Evolutionary conservation across 1,284 basidiomycete species (phyloP).

Genomic region (Boletus semigastroideus): DNA sequence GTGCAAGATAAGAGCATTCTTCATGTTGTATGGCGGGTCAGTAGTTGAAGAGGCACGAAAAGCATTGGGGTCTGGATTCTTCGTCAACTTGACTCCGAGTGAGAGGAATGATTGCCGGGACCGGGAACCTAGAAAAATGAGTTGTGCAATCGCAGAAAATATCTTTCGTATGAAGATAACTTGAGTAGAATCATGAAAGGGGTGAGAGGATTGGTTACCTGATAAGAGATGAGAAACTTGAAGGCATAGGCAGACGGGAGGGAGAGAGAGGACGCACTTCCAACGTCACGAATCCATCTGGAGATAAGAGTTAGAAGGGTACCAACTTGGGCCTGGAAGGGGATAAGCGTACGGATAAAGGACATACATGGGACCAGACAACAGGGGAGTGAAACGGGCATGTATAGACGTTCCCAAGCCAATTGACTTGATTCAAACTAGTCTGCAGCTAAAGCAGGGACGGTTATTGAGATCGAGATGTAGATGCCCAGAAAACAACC

Average conservation of each 20-base stretch:
- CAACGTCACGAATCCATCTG: constrained; percentile 74
- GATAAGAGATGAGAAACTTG: constrained; percentile 69
- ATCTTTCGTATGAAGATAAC: constrained; percentile 6
- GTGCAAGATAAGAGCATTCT: constrained; percentile 60
- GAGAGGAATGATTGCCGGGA: constrained; percentile 32
- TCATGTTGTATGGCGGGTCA: constrained; percentile 70
- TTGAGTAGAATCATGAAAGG: constrained; percentile 33
- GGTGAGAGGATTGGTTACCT: constrained; percentile 49
- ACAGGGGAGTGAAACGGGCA: constrained; percentile 60
- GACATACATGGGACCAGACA: constrained; percentile 55
- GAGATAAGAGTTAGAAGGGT: constrained; percentile 53
- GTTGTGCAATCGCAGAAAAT: constrained; percentile 55
- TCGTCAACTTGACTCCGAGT: constrained; percentile 69
- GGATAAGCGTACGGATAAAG: not conserved
- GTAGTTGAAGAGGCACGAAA: constrained; percentile 59
- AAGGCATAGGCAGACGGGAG: constrained; percentile 53
- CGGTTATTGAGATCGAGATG: not conserved
- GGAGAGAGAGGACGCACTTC: constrained; percentile 54
- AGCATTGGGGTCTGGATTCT: constrained; percentile 73
- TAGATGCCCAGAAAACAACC: constrained; percentile 37
- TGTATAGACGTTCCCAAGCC: constrained; percentile 72
- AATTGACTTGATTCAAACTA: constrained; percentile 72
- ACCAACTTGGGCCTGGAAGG: constrained; percentile 50
- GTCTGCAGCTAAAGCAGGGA: constrained; percentile 42
- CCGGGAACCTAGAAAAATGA: constrained; percentile 71